Evolutionary conservation across 176 grass and related monocot species (phyloP).

Genomic region (Carex cristatella): DNA sequence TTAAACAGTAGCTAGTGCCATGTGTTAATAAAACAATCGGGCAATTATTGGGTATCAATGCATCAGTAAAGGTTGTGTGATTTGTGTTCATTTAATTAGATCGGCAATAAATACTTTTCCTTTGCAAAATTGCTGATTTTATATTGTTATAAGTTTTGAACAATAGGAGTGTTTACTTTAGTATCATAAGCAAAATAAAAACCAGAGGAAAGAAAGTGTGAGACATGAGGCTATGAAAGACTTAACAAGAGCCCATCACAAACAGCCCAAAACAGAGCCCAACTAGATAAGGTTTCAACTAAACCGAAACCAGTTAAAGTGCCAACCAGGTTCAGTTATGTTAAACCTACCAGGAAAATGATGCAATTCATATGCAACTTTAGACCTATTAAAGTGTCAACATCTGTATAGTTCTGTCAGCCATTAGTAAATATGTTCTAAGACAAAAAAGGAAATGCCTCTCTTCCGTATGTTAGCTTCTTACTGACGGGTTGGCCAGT

Average conservation of each 20-base stretch:
- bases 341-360: neutral
- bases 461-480: neutral
- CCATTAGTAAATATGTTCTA: neutral
- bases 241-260: neutral
- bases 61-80: neutral
- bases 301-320: neutral
- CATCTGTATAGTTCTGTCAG: neutral
- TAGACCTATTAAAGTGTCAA: neutral
- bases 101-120: neutral
- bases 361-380: neutral
- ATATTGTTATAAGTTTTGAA: neutral
- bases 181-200: neutral
- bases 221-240: neutral
- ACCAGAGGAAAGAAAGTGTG: neutral
- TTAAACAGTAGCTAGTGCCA: neutral
- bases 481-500: neutral
- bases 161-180: neutral
- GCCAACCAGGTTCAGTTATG: neutral
- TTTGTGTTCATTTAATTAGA: neutral
- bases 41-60: neutral
- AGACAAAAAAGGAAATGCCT: neutral
- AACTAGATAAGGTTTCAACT: neutral
- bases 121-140: neutral
- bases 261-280: neutral
- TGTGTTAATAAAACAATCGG: neutral